phyloP scores from a whole-genome alignment of 176 grass and related monocot species.

The Thinopyrum elongatum region DNA sequence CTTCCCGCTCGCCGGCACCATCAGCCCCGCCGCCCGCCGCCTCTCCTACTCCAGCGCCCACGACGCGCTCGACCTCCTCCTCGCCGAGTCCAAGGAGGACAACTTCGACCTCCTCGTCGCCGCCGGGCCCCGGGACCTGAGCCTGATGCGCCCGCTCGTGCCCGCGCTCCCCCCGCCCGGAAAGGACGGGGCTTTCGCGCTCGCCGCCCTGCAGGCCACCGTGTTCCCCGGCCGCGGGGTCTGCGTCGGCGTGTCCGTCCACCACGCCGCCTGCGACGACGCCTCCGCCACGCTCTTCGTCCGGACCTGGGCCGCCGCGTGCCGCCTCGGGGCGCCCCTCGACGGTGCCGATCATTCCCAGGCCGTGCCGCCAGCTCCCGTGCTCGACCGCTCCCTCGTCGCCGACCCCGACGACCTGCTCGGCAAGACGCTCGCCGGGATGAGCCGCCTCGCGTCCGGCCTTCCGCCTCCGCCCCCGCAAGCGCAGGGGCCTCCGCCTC shows the following conservation, averaged over 20 bases:
- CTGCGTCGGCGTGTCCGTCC: background rate
- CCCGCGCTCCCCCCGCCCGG: background rate
- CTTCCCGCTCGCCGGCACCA: slow-evolving; percentile 44
- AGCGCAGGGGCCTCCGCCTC: background rate
- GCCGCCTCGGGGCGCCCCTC: background rate
- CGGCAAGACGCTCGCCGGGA: slow-evolving; percentile 40
- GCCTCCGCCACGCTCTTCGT: slow-evolving; percentile 42
- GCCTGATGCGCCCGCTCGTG: background rate
- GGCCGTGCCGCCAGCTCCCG: background rate
- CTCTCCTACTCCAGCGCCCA: background rate
- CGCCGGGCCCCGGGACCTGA: background rate
- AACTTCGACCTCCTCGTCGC: background rate
- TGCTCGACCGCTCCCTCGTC: slow-evolving; percentile 31
- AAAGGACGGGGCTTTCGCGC: background rate
- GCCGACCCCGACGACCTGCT: slow-evolving; percentile 46
- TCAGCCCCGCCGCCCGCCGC: background rate
- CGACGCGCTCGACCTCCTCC: background rate
- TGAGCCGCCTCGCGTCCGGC: slow-evolving; percentile 27
- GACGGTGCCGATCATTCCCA: background rate
- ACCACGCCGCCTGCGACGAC: slow-evolving; percentile 21
- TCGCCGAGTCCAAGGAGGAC: background rate
- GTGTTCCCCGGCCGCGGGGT: background rate
- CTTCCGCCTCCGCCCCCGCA: background rate
- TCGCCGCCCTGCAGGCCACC: slow-evolving; percentile 4
- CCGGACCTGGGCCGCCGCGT: slow-evolving; percentile 47